Evolutionary conservation across 1,139 yeast genomes (phyloP), one percentile per base, ranked within the genome.

Genomic region (Suhomyces atakaporum): DNA sequence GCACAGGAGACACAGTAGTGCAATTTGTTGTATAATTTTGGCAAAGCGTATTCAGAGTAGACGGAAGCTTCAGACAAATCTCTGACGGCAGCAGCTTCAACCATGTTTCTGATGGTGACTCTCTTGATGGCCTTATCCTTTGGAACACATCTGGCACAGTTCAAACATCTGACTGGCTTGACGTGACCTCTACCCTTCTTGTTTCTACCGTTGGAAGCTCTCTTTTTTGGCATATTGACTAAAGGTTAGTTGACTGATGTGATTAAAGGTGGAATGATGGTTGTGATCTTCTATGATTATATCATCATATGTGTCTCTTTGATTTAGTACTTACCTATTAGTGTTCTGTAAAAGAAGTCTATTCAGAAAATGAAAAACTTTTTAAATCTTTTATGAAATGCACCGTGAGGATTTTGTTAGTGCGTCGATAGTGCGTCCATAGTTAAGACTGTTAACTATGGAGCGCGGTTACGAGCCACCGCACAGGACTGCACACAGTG

Each of bases 181-280:
- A 87, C 96, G 96, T 92, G 98, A 73, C 99, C 99, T 87, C 99
- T 92, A 74, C 98, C 98, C 83, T 89, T 89, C 95, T 92, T 92
- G 95, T 94, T 92, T 84, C 98, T 92, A 84, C 99, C 99, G 97
- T 89, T 89, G 94, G 97, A 88, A 77, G 97, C 89, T 89, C 99
- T 92, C 97, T 92, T 92, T 89, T 92, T 92, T 78, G 98, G 97
- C 98, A 92, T 92, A 64, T 77, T 80, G 76, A 46, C 58, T 56
- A 53, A 34, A 33, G 44, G 64, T 58, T 58, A 60, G 64, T 60
- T 6, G 15, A 56, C 36, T 19, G 24, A 12, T 27, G 15, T 6
- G 4, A 18, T 26, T 5, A 10, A 7, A 7, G 7, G n/a, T 8
- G 24, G 6, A n/a, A 10, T 7, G 28, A 16, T 26, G 28, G 11